Evolutionary conservation across 2,329 filamentous ascomycete species (phyloP).

Genomic region (Aspergillus sp.): DNA sequence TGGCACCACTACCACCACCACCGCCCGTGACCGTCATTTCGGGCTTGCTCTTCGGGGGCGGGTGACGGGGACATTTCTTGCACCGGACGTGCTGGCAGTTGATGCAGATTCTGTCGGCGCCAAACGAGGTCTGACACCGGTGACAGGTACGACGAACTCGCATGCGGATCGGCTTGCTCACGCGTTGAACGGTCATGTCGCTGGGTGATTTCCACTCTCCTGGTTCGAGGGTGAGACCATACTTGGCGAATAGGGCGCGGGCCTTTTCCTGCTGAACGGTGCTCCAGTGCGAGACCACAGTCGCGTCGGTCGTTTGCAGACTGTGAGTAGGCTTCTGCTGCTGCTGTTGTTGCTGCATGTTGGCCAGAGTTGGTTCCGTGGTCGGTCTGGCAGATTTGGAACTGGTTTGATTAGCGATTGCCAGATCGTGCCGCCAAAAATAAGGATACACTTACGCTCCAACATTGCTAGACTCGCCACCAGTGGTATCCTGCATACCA

Average conservation of each 20-base stretch:
- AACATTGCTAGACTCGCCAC: constrained; percentile 11
- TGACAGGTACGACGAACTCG: constrained; percentile 59
- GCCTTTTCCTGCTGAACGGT: constrained; percentile 37
- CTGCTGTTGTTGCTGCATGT: too few species aligned
- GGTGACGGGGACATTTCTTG: constrained; percentile 69
- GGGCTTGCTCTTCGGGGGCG: constrained; percentile 56
- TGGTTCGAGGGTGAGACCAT: constrained; percentile 37
- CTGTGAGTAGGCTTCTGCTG: too few species aligned
- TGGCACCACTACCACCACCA: constrained; percentile 12
- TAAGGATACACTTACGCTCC: constrained; percentile 2
- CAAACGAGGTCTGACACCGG: constrained; percentile 67
- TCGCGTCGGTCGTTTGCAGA: constrained; percentile 6
- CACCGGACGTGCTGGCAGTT: constrained; percentile 74
- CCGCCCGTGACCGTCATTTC: constrained; percentile 39
- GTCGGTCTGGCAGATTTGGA: constrained; percentile 4
- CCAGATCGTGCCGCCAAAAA: background rate
- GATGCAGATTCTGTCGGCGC: constrained; percentile 62
- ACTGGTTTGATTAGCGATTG: background rate
- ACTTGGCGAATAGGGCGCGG: constrained; percentile 40
- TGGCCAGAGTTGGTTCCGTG: background rate
- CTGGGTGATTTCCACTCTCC: constrained; percentile 34
- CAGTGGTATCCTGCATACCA: constrained; percentile 8
- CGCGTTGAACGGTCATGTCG: constrained; percentile 31
- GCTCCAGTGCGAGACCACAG: constrained; percentile 25
- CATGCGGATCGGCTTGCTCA: constrained; percentile 41